Base-by-base conservation (phyloP, 176 grass and related monocot species). In the Dendrocalamus sinicus region DNA sequence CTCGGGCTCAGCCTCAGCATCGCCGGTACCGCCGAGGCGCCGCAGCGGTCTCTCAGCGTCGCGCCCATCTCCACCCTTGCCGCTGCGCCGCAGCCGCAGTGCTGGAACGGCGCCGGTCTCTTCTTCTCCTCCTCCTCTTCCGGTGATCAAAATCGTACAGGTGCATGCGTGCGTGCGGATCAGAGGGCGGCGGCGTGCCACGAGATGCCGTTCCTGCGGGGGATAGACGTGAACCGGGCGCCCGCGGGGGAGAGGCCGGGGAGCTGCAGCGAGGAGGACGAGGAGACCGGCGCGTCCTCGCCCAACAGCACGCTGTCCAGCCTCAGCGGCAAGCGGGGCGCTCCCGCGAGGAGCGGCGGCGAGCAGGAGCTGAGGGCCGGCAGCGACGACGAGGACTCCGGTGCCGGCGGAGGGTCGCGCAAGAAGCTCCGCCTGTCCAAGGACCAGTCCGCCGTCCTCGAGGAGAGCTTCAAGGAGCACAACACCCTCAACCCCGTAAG, bases 391-490 rank as follows among this genome's bases (percentile, higher is more conserved):
- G 89, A 96, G 80, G 94, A 96, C 77, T 81, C 72, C n/a, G 91
- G 88, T 55, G 75, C 50, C 26, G 86, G 75, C 23, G 91, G 72
- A 13, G 95, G 83, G 20, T 90, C 93, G 41, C 95, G 93, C 77
- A 98, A 98, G 91, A 98, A 98, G 73, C 95, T 98, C 35, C 83
- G 95, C 0, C 63, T 98, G 4, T 98, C 88, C 20, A 95, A 92
- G 85, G 91, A 95, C 76, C 95, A 98, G 87, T 87, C 95, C 28
- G 88, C 84, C 46, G 88, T 98, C 26, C 95, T 98, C 54, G 95
- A 98, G 67, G 88, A 98, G 63, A 95, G 78, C 83, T 98, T 98
- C 87, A 98, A 90, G 63, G 93, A 93, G 50, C 95, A 95, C 84
- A 95, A 69, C 82, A 95, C 93, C 23, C 91, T 97, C 70, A 95